Evolutionary conservation across 495 filamentous ascomycete genomes (phyloP).

Genomic region (Hyaloscypha finlandica): DNA sequence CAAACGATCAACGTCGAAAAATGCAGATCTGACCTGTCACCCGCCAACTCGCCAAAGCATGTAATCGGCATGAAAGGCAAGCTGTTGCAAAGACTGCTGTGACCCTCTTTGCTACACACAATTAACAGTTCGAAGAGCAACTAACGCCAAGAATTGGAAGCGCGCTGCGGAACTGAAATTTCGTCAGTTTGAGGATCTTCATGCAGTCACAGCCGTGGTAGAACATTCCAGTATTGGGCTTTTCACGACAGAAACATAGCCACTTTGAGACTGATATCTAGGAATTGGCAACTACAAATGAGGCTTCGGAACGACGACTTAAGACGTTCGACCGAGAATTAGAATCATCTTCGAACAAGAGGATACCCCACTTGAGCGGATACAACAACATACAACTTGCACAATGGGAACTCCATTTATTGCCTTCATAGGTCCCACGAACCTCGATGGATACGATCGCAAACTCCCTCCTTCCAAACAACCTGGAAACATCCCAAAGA

Average conservation of each 20-base stretch:
- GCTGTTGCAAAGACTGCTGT: not conserved
- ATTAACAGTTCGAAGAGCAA: constrained; percentile 12
- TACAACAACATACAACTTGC: not conserved
- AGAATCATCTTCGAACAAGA: not conserved
- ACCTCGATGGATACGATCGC: constrained; percentile 48
- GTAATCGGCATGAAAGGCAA: not conserved
- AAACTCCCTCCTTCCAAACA: constrained; percentile 44
- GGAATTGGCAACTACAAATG: not conserved
- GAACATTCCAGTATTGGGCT: not conserved
- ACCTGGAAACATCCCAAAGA: constrained; percentile 48
- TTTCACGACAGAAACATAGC: not conserved
- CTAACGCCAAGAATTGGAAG: not conserved
- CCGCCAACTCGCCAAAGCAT: not conserved
- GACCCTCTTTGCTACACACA: constrained; percentile 7
- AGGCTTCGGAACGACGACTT: not conserved
- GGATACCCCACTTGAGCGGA: not conserved
- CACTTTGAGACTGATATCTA: not conserved
- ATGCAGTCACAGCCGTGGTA: constrained; percentile 5
- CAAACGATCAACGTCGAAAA: not conserved
- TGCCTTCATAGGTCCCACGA: constrained; percentile 46
- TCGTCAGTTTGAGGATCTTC: constrained; percentile 5
- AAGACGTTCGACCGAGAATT: too few relatives aligned
- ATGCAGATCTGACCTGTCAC: not conserved
- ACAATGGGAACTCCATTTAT: constrained; percentile 47
- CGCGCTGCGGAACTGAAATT: not conserved